Base-by-base conservation (phyloP, 345 rosid genomes). In the Erysimum cheiranthoides region DNA sequence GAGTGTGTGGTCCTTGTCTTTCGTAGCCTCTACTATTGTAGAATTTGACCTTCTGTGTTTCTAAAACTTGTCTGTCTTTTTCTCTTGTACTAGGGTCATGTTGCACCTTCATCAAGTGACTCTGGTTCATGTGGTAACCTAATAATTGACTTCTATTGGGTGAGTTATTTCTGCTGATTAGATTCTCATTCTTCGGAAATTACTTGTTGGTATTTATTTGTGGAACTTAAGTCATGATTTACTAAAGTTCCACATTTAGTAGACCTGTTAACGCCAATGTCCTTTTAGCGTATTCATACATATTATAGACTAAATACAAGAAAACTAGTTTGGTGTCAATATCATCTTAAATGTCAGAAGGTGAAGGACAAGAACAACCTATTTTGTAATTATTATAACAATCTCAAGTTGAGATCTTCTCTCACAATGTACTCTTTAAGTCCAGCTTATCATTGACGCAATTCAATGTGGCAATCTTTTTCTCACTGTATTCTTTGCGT, bases 71-170 rank as follows among this genome's bases (percentile, higher is more conserved):
- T 71, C 17, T 4, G 0, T 60, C 6, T 50, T 10, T 32, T 82
- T 78, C 63, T 35, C 79, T 54, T 77, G 36, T 84, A 49, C 66
- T 77, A 93, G 97, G 99, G 99, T 79, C 96, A 85, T 45, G 57
- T 93, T 77, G 97, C 93, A 14, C 97, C 99, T 73, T 95, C 97
- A 53, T 95, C 99, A 47, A 83, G 84, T 31, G 99, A 95, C 81
- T 92, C 96, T 71, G 97, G 99, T 70, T 95, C 99, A 56, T 87
- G 85, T 65, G 97, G 97, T 54, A 95, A 95, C 86, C 34, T 90
- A 39, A 86, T 92, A 71, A 88, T 95, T 34, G 99, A 95, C 79
- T 95, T 95, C 87, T 95, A 95, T 49, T 95, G 97, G 99, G 99
- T 92, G 81, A 88, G 97, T 76, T 27, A 8, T 31, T 68, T 50